phyloP scores from a whole-genome alignment of 768 basidiomycete genomes.

The Serpula lacrymans region DNA sequence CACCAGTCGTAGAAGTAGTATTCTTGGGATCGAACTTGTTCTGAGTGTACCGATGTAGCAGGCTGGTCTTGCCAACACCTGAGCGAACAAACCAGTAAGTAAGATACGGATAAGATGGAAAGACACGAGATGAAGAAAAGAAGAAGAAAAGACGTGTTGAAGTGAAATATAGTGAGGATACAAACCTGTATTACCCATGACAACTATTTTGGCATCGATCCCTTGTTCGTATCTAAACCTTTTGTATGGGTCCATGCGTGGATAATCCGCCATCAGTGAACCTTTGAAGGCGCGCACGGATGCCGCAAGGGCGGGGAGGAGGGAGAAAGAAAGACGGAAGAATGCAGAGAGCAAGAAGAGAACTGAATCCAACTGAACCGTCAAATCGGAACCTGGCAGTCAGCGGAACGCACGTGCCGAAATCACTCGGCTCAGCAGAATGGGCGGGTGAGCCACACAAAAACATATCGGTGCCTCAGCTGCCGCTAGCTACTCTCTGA shows the following conservation, averaged over 20 bases:
- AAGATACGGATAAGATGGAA: slow-evolving; percentile 3
- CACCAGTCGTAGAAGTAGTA: slow-evolving; percentile 87
- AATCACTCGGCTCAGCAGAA: no score
- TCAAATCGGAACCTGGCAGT: slow-evolving; percentile 31
- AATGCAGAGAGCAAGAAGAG: slow-evolving; percentile 27
- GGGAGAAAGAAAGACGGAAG: slow-evolving; percentile 29
- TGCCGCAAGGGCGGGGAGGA: slow-evolving; percentile 48
- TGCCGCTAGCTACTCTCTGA: no score
- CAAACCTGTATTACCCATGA: slow-evolving; percentile 80
- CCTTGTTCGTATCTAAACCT: slow-evolving; percentile 74
- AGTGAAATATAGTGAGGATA: slow-evolving; percentile 10
- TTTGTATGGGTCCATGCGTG: slow-evolving; percentile 61
- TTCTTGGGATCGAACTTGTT: slow-evolving; percentile 87
- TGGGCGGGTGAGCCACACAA: no score
- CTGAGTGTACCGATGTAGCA: slow-evolving; percentile 87
- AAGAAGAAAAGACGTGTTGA: slow-evolving; percentile 30
- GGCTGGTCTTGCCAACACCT: slow-evolving; percentile 93
- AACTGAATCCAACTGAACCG: slow-evolving; percentile 21
- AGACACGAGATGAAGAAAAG: slow-evolving; percentile 10
- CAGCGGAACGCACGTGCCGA: slow-evolving; percentile 27
- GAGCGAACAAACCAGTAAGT: slow-evolving; percentile 4
- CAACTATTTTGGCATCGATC: slow-evolving; percentile 92
- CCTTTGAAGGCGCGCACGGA: slow-evolving; percentile 18
- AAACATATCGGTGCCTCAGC: no score
- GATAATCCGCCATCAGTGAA: slow-evolving; percentile 53